These are phyloP conservation scores for Wickerhamiella galacta DNA, from an alignment of 805 yeast species.

Conservation along the genomic window DNA sequence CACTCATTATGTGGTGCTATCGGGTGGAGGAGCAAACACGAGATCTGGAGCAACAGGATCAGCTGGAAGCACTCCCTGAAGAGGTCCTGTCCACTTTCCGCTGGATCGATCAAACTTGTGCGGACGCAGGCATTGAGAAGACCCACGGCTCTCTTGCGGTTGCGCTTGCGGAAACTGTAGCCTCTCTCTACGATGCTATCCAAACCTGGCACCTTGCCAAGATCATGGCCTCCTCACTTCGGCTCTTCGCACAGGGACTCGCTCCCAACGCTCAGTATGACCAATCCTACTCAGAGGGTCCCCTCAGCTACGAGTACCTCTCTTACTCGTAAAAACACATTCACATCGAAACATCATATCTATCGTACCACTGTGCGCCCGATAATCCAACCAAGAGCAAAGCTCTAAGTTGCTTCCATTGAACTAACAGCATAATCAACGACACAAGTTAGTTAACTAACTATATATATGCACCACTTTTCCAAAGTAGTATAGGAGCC, in stretches of 20 bases:
- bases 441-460: background rate
- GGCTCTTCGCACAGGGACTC: conserved; percentile 12
- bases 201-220: conserved; percentile 17
- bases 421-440: too few relatives aligned
- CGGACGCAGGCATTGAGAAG: conserved; percentile 11
- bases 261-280: background rate
- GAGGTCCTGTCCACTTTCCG: conserved; percentile 1
- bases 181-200: conserved; percentile 15
- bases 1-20: conserved; percentile 18
- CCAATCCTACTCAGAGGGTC: background rate
- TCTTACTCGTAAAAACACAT: background rate
- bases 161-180: conserved; percentile 15
- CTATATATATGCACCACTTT: background rate
- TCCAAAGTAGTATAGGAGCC: background rate
- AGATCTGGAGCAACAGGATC: background rate
- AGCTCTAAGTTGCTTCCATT: too few relatives aligned
- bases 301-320: background rate
- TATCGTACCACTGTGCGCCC: too few relatives aligned
- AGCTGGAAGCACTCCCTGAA: conserved; percentile 2
- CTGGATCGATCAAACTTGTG: conserved; percentile 13
- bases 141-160: conserved; percentile 14
- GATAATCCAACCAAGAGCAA: too few relatives aligned
- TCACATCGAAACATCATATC: too few relatives aligned
- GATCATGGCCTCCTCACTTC: conserved; percentile 13
- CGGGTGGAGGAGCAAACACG: conserved; percentile 15